Percentiles rank a stretch among this genome's conserved stretches.
These are phyloP conservation scores for Backusella tuberculispora DNA, from an alignment of 192 early-diverging fungal species.

Conservation along the genomic window DNA sequence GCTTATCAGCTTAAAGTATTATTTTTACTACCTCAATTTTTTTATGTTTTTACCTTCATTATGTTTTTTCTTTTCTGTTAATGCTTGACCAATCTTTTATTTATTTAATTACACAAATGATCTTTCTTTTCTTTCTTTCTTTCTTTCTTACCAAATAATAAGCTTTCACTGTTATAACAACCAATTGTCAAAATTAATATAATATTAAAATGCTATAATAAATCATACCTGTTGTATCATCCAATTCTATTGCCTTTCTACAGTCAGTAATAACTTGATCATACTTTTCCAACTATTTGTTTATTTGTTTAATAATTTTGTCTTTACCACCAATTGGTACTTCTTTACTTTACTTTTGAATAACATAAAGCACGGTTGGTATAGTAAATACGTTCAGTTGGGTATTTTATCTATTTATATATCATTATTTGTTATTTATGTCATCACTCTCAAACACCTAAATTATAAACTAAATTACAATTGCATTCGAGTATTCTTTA, in stretches of 20 bases:
- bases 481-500: conserved; percentile 75
- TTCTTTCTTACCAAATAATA: conserved; percentile 61
- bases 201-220: neutral
- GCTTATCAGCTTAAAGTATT: neutral
- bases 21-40: neutral
- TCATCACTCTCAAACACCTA: neutral
- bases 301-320: neutral
- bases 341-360: conserved; percentile 49
- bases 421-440: neutral
- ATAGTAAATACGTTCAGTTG: conserved; percentile 68
- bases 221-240: conserved; percentile 54
- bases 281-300: conserved; percentile 54
- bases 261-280: conserved; percentile 66
- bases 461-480: conserved; percentile 49
- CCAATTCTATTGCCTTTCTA: conserved; percentile 66
- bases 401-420: conserved; percentile 58
- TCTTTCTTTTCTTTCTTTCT: neutral
- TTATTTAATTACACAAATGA: conserved; percentile 3
- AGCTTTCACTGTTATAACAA: conserved; percentile 59
- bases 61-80: conserved; percentile 37
- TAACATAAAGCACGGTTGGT: conserved; percentile 84
- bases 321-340: neutral
- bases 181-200: neutral
- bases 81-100: conserved; percentile 36
- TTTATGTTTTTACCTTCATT: conserved; percentile 28